These are phyloP conservation scores for Penicillium angulare DNA, from an alignment of 495 filamentous ascomycete genomes.

Conservation along the genomic window DNA sequence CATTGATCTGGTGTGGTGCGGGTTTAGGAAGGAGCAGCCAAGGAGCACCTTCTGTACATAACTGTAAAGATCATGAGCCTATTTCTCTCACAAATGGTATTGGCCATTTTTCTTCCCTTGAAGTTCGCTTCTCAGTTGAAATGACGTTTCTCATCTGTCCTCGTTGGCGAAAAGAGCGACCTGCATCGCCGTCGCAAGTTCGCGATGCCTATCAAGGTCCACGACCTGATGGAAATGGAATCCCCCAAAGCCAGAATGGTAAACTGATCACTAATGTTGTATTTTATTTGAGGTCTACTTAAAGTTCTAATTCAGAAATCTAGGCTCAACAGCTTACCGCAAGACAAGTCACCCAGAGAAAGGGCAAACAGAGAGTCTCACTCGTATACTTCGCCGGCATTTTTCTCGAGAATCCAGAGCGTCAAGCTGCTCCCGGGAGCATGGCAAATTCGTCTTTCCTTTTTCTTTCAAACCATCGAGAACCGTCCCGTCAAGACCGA, in stretches of 20 bases:
- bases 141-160: constrained; percentile 18
- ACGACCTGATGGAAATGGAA: too few species aligned
- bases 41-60: not conserved
- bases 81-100: not conserved
- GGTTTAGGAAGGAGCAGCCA: not conserved
- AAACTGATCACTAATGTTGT: too few species aligned
- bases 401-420: constrained; percentile 34
- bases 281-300: too few species aligned
- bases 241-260: too few species aligned
- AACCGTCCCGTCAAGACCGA: not conserved
- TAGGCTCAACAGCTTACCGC: not conserved
- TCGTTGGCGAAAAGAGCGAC: constrained; percentile 10
- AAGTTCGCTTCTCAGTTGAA: too few species aligned
- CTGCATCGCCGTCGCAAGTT: constrained; percentile 3
- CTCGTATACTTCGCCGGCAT: constrained; percentile 34
- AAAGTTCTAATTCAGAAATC: not conserved
- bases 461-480: constrained; percentile 24
- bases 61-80: not conserved
- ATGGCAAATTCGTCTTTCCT: constrained; percentile 16
- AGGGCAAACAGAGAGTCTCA: constrained; percentile 20
- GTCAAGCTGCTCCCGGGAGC: constrained; percentile 4
- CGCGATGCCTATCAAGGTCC: not conserved
- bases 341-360: not conserved
- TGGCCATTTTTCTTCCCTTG: too few species aligned
- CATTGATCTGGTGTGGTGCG: too few species aligned